Base-by-base conservation (phyloP, 2,329 filamentous ascomycete species). In the Neonectria magnoliae region DNA sequence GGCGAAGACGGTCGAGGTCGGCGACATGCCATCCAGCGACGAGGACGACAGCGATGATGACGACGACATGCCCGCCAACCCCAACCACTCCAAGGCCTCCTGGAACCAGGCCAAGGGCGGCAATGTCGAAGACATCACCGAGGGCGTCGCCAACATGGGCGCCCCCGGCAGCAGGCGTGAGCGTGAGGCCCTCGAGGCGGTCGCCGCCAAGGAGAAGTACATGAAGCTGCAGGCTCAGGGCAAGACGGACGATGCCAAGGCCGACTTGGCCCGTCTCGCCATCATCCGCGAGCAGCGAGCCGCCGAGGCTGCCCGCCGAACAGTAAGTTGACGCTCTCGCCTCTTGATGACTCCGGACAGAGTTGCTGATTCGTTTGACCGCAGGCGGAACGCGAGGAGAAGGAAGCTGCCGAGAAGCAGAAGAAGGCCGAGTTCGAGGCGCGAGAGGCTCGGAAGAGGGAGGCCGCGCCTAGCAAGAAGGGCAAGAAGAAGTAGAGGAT, bases 171-270 rank as follows among this genome's bases (percentile, higher is more conserved):
- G 80, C 76, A 79, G 85, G 58, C 81, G 87, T 78, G 85, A 90
- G 81, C 78, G 87, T 73, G 87, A 98, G 83, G 92, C 94, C 2
- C 76, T 96, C 36, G 92, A 97, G 81, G 94, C 94, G 1, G 90
- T 91, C 68, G 92, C 95, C 77, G 93, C 93, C 31, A 94, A 94
- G 79, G 94, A 97, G 84, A 87, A 90, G 71, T 98, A 97, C 77
- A 88, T 93, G 84, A 97, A 97, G 82, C 80, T 98, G 73, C 95
- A 98, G 76, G 93, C 94, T 62, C 92, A 94, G 76, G 95, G 95
- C 75, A 98, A 98, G 89, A 98, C 96, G 48, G 96, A 99, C 66
- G 93, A 98, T 85, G 94, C 95, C 52, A 91, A 93, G 78, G 91
- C 93, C 5, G 96, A 99, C 80, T 77, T 98, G 71, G 95, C 93